These are phyloP conservation scores for Debaryomycetaceae sp. DNA, from an alignment of 1,139 yeast species.

Conservation along the genomic window DNA sequence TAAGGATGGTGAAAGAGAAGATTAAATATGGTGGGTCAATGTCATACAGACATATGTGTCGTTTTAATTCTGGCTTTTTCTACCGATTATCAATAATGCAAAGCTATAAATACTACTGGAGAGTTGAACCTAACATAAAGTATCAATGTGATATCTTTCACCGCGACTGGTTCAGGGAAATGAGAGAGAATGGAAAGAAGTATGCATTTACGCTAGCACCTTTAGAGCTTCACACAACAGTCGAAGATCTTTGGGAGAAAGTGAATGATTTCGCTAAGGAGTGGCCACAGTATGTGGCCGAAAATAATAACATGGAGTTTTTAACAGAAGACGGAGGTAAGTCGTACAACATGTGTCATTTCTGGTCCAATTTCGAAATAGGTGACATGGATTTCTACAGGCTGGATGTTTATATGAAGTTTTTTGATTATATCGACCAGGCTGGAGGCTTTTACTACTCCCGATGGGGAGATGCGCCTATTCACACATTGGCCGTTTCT, in stretches of 20 bases:
- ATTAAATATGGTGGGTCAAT: constrained; percentile 39
- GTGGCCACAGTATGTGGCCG: constrained; percentile 11
- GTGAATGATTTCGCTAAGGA: constrained; percentile 17
- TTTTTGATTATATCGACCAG: constrained; percentile 16
- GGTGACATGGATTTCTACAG: constrained; percentile 17
- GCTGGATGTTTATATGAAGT: constrained; percentile 12
- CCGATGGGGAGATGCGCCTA: constrained; percentile 28
- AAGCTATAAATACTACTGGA: constrained; percentile 16
- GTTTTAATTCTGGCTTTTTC: constrained; percentile 29
- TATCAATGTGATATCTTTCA: constrained; percentile 16
- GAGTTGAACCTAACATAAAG: constrained; percentile 13
- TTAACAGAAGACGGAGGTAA: constrained; percentile 11
- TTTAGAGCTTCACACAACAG: constrained; percentile 19
- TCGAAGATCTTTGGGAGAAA: constrained; percentile 18
- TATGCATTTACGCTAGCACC: constrained; percentile 17
- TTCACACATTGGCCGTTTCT: constrained; percentile 20
- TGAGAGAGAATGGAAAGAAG: constrained; percentile 12
- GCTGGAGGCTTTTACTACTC: constrained; percentile 22
- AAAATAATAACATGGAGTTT: constrained; percentile 8
- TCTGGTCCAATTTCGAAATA: constrained; percentile 24
- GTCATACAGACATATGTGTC: constrained; percentile 33
- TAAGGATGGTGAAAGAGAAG: constrained; percentile 19
- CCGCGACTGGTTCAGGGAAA: constrained; percentile 16
- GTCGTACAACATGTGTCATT: constrained; percentile 21
- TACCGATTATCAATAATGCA: constrained; percentile 13